phyloP scores from a whole-genome alignment of 805 yeast species.

The Zygotorulaspora sp. region DNA sequence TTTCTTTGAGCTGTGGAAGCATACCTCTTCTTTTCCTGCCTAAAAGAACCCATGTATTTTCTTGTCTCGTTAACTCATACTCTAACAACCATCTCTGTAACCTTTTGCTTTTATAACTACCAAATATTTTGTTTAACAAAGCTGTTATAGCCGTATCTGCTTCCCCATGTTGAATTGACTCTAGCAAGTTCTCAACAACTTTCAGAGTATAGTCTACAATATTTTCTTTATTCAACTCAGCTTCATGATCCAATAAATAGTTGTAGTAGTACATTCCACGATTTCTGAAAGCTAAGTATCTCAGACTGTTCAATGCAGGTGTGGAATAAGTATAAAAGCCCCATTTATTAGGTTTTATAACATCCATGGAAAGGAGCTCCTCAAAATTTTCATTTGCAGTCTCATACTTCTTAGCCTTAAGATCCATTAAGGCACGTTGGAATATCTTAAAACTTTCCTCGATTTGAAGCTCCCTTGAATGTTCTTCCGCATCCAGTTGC shows the following conservation, averaged over 20 bases:
- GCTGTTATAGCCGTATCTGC: slow-evolving; percentile 56
- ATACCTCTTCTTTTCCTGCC: slow-evolving; percentile 23
- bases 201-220: slow-evolving; percentile 42
- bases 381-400: slow-evolving; percentile 55
- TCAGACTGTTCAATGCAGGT: slow-evolving; percentile 66
- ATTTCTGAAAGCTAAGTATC: slow-evolving; percentile 77
- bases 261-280: slow-evolving; percentile 66
- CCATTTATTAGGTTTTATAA: slow-evolving; percentile 47
- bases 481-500: slow-evolving; percentile 72
- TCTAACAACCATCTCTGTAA: slow-evolving; percentile 57
- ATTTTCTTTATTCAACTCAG: slow-evolving; percentile 32
- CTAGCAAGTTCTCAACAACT: slow-evolving; percentile 57
- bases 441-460: slow-evolving; percentile 80
- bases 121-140: slow-evolving; percentile 47
- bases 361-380: slow-evolving; percentile 62
- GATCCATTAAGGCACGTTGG: slow-evolving; percentile 61
- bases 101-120: slow-evolving; percentile 44
- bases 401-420: slow-evolving; percentile 46
- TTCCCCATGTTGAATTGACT: slow-evolving; percentile 61
- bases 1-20: slow-evolving; percentile 29
- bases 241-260: slow-evolving; percentile 29
- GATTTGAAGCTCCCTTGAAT: slow-evolving; percentile 82
- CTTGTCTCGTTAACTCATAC: slow-evolving; percentile 45
- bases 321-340: slow-evolving; percentile 38
- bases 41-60: slow-evolving; percentile 19